Conservation (phyloP, 1,284 basidiomycete genomes). For the Fomitopsis palustris region DNA sequence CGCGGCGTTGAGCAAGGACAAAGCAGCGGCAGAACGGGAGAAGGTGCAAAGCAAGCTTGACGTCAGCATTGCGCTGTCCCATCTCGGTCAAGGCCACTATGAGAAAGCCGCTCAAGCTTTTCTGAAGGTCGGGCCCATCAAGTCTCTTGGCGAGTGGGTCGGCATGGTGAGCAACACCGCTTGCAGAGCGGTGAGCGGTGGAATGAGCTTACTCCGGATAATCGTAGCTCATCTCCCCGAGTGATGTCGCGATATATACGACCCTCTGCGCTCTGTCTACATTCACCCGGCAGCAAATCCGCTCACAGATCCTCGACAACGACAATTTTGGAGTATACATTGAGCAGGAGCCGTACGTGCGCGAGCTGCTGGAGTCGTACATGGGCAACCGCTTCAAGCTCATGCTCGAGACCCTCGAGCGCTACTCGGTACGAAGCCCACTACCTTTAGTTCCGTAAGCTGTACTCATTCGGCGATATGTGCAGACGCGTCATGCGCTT, state of each 20-base stretch:
- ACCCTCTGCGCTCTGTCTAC: constrained; percentile 79
- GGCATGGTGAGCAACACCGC: constrained; percentile 46
- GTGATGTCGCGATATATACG: constrained; percentile 83
- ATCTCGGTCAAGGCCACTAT: constrained; percentile 68
- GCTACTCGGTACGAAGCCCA: constrained; percentile 59
- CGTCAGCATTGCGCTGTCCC: constrained; percentile 70
- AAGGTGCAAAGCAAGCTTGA: constrained; percentile 75
- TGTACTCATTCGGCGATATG: not conserved
- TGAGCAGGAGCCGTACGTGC: constrained; percentile 81
- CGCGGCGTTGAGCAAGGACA: constrained; percentile 22
- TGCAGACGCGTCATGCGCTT: constrained; percentile 66
- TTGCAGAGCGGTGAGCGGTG: not conserved
- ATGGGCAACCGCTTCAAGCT: constrained; percentile 79
- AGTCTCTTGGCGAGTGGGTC: constrained; percentile 67
- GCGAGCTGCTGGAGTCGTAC: constrained; percentile 81
- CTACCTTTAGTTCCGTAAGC: not conserved
- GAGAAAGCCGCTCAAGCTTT: constrained; percentile 74
- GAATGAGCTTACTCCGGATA: not conserved
- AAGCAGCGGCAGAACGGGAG: constrained; percentile 53
- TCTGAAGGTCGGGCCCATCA: constrained; percentile 62
- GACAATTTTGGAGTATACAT: constrained; percentile 71
- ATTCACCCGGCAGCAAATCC: constrained; percentile 67
- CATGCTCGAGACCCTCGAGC: constrained; percentile 69
- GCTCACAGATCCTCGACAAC: constrained; percentile 66
- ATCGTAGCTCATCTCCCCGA: constrained; percentile 63